Evolutionary conservation across 768 basidiomycete genomes (phyloP).

Genomic region (Lyophyllum semitale): DNA sequence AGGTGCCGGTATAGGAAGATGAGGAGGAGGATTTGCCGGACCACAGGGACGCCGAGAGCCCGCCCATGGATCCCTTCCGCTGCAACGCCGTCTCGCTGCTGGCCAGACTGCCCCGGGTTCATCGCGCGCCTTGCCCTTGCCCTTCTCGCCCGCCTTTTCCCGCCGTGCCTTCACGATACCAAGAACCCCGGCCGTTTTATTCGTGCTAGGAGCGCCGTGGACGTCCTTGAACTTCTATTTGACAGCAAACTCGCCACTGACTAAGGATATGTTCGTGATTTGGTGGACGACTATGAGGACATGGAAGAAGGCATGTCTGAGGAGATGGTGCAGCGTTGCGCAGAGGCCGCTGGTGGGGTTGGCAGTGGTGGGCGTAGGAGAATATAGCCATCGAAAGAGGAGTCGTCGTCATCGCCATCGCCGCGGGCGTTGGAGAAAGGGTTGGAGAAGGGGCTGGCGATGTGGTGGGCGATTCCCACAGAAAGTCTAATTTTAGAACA

Average conservation of each 20-base stretch:
- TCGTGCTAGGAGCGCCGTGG: conserved; percentile 31
- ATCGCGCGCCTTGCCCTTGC: conserved; percentile 11
- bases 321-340: conserved; percentile 58
- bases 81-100: too few relatives aligned
- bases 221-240: conserved; percentile 73
- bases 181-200: conserved; percentile 42
- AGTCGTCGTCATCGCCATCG: conserved; percentile 12
- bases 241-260: conserved; percentile 68
- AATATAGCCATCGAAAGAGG: conserved; percentile 6
- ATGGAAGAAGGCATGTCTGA: conserved; percentile 68
- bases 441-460: conserved; percentile 18
- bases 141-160: conserved; percentile 19
- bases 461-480: conserved; percentile 10
- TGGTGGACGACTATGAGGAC: conserved; percentile 64
- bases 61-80: conserved; percentile 9
- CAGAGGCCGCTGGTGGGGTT: conserved; percentile 35
- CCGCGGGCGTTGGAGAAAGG: conserved; percentile 12
- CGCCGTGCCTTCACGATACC: conserved; percentile 30
- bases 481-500: too few relatives aligned
- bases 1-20: conserved; percentile 11
- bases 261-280: conserved; percentile 70
- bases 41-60: conserved; percentile 14
- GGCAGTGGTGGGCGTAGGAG: conserved; percentile 6
- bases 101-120: conserved; percentile 8
- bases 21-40: conserved; percentile 12